These are phyloP conservation scores for Ophiostoma piceae DNA, from an alignment of 2,329 filamentous ascomycete genomes.

Conservation along the genomic window DNA sequence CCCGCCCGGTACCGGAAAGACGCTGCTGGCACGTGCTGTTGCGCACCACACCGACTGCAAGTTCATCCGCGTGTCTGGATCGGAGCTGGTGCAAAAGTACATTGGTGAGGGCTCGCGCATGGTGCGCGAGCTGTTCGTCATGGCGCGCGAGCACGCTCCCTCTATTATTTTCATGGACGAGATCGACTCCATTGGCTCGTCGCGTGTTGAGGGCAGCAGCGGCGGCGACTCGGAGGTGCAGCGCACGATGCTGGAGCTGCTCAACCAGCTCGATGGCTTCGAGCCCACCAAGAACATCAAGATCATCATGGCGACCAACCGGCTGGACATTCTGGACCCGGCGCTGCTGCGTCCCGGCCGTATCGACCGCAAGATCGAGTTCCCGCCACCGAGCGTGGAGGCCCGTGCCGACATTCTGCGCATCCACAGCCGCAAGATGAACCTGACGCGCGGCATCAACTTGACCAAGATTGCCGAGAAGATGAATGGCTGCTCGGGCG, in stretches of 20 bases:
- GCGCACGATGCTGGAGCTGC: conserved; percentile 94
- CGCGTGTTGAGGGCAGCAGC: conserved; percentile 89
- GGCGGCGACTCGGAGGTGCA: conserved; percentile 97
- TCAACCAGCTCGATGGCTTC: conserved; percentile 98
- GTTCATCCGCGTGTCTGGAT: conserved; percentile 95
- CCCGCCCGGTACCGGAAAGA: conserved; percentile 95
- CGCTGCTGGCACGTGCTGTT: conserved; percentile 86
- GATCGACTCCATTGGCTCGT: conserved; percentile 97
- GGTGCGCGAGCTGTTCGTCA: conserved; percentile 98
- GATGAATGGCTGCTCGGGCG: conserved; percentile 98
- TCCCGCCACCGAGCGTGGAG: conserved; percentile 93
- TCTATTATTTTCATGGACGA: conserved; percentile 99
- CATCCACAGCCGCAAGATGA: conserved; percentile 98
- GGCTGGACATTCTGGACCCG: conserved; percentile 93
- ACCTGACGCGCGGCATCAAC: conserved; percentile 94
- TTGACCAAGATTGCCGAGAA: conserved; percentile 98
- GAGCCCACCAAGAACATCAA: conserved; percentile 99
- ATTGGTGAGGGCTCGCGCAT: conserved; percentile 97
- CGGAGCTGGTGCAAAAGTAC: conserved; percentile 97
- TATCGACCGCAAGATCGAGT: conserved; percentile 98
- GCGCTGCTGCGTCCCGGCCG: conserved; percentile 91
- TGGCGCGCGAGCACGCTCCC: conserved; percentile 95
- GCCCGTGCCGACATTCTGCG: conserved; percentile 94
- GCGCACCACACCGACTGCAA: conserved; percentile 99
- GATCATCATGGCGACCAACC: conserved; percentile 99